Evolutionary conservation across 257 asterid genomes (phyloP).

Genomic region (Fraxinus quadrangulata): DNA sequence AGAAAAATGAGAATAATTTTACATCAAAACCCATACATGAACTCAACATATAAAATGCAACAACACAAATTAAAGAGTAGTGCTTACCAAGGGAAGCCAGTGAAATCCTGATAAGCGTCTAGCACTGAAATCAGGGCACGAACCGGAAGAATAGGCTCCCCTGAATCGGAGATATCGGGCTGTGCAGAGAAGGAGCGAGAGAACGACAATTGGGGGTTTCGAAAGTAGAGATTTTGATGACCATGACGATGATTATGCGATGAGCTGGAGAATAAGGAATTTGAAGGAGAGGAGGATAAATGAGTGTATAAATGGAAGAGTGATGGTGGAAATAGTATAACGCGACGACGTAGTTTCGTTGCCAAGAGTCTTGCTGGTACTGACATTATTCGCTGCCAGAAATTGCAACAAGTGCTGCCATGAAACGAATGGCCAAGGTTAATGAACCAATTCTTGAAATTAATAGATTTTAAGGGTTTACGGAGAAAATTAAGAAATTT

Average conservation of each 20-base stretch:
- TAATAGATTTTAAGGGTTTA: neutral
- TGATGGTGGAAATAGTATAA: slow-evolving; percentile 26
- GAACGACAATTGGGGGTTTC: slow-evolving; percentile 19
- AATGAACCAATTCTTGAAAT: neutral
- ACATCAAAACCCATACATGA: neutral
- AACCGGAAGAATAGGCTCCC: slow-evolving; percentile 37
- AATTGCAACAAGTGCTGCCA: neutral
- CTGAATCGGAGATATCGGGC: slow-evolving; percentile 20
- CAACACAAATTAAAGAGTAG: neutral
- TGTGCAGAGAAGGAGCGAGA: slow-evolving; percentile 38
- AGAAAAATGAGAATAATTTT: neutral
- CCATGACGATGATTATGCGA: slow-evolving; percentile 19
- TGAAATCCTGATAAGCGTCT: slow-evolving; percentile 47
- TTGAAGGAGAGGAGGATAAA: slow-evolving; percentile 22
- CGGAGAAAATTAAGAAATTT: neutral
- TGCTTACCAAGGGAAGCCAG: slow-evolving; percentile 55
- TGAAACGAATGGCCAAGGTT: neutral
- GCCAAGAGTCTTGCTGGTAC: neutral
- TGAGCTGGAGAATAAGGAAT: slow-evolving; percentile 17
- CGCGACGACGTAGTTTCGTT: slow-evolving; percentile 40
- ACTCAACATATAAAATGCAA: neutral
- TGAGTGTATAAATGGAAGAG: slow-evolving; percentile 27
- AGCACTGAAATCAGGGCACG: slow-evolving; percentile 44
- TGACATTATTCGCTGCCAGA: neutral
- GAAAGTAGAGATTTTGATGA: slow-evolving; percentile 21